Percentiles rank a stretch among this genome's conserved stretches.
phyloP scores from a whole-genome alignment of 2,329 filamentous ascomycete genomes.

The Trichoderma koningiopsis region DNA sequence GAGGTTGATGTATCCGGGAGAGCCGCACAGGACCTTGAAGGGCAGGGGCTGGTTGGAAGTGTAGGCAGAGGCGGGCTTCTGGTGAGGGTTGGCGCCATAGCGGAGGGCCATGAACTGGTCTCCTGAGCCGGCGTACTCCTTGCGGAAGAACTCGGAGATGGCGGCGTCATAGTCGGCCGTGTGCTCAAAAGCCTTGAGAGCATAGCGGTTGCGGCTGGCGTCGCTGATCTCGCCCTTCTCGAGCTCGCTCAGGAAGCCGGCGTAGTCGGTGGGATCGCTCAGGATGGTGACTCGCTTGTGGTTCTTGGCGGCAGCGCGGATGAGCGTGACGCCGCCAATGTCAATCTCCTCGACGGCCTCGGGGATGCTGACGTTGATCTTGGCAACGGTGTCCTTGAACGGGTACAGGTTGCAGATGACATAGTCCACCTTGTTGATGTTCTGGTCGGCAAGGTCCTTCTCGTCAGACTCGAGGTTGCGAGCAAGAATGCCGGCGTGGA shows the following conservation, averaged over 20 bases:
- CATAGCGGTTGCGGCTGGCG: slow-evolving; percentile 81
- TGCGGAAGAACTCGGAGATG: slow-evolving; percentile 96
- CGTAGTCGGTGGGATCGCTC: slow-evolving; percentile 90
- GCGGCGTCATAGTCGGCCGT: slow-evolving; percentile 95
- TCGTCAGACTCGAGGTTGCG: slow-evolving; percentile 93
- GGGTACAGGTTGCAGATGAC: slow-evolving; percentile 99
- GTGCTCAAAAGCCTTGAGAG: slow-evolving; percentile 97
- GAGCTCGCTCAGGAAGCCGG: slow-evolving; percentile 89
- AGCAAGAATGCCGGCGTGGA: slow-evolving; percentile 87
- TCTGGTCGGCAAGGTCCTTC: slow-evolving; percentile 93
- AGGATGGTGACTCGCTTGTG: slow-evolving; percentile 94
- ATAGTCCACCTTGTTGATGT: slow-evolving; percentile 92
- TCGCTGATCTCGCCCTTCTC: slow-evolving; percentile 85
- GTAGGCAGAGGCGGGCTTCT: slow-evolving; percentile 92
- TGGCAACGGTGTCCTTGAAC: slow-evolving; percentile 97
- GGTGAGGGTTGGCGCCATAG: slow-evolving; percentile 96
- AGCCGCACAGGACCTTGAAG: slow-evolving; percentile 90
- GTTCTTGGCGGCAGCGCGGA: slow-evolving; percentile 97
- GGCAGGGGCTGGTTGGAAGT: slow-evolving; percentile 73
- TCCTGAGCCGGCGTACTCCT: slow-evolving; percentile 88
- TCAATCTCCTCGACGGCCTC: slow-evolving; percentile 99
- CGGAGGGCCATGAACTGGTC: slow-evolving; percentile 81
- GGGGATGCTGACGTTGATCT: slow-evolving; percentile 93
- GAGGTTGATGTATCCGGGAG: slow-evolving; percentile 96
- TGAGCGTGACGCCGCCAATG: slow-evolving; percentile 94